Evolutionary conservation across 2,329 filamentous ascomycete species (phyloP).

Genomic region (Talaromyces sp.): DNA sequence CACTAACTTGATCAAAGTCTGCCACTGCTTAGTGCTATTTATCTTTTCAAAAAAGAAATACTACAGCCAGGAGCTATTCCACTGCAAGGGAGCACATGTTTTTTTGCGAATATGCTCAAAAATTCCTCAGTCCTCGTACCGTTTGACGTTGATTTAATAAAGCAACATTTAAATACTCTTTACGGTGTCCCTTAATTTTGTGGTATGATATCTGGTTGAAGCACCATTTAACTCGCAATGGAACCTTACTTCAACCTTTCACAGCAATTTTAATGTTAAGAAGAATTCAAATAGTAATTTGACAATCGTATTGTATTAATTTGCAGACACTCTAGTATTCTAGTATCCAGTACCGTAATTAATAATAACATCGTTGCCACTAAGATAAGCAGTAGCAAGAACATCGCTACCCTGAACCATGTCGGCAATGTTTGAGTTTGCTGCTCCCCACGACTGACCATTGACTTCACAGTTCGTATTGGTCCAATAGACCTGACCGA

Average conservation of each 20-base stretch:
- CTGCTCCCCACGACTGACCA: slow-evolving; percentile 4
- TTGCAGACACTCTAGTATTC: neutral
- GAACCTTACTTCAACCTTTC: neutral
- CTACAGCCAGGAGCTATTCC: too few relatives aligned
- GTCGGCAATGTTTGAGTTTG: slow-evolving; percentile 5
- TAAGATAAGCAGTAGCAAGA: slow-evolving; percentile 5
- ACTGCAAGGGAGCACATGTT: too few relatives aligned
- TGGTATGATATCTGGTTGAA: too few relatives aligned
- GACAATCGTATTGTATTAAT: neutral
- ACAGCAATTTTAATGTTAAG: neutral
- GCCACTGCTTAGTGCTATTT: too few relatives aligned
- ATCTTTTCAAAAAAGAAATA: too few relatives aligned
- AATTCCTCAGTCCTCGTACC: too few relatives aligned
- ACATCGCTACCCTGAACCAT: slow-evolving; percentile 6
- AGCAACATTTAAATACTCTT: too few relatives aligned
- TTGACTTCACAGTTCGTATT: neutral
- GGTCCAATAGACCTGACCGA: slow-evolving; percentile 4
- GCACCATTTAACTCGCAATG: neutral
- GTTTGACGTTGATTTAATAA: too few relatives aligned
- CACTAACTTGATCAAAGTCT: neutral
- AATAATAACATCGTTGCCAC: slow-evolving; percentile 8
- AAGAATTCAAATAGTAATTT: too few relatives aligned
- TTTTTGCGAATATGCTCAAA: too few relatives aligned
- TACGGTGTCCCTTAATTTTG: too few relatives aligned
- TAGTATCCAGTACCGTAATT: slow-evolving; percentile 8